Conservation (phyloP, 108 stramenopile genomes). For the Hondaea fermentalgiana region DNA sequence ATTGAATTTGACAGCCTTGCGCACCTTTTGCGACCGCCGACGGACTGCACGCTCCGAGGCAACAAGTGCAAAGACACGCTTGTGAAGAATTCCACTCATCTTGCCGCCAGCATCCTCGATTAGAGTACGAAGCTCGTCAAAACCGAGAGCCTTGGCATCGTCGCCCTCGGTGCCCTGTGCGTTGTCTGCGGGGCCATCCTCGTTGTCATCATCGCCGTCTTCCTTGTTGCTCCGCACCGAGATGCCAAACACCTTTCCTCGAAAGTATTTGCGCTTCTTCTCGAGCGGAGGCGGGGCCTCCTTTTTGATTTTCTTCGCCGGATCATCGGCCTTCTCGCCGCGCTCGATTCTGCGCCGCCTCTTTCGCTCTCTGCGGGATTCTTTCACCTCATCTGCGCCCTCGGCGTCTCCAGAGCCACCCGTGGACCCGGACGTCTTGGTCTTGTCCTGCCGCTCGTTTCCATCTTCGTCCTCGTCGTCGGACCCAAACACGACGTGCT, state of each 20-base stretch:
- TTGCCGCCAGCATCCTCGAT: not conserved
- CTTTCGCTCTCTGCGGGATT: not conserved
- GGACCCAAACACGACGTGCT: not conserved
- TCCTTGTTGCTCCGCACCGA: not conserved
- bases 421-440: not conserved
- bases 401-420: not conserved
- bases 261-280: not conserved
- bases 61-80: not conserved
- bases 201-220: conserved; percentile 1
- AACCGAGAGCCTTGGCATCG: not conserved
- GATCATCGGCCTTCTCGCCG: not conserved
- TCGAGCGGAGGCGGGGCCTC: not conserved
- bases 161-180: not conserved
- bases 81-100: not conserved
- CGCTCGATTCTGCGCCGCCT: not conserved
- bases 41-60: not conserved
- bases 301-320: not conserved
- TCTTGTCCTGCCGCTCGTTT: not conserved
- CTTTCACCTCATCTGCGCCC: not conserved
- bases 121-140: not conserved
- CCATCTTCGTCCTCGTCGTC: not conserved
- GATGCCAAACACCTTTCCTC: not conserved
- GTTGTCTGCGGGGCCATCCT: not conserved
- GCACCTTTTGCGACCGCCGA: not conserved
- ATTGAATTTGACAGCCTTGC: not conserved